Conservation (phyloP, 2,329 filamentous ascomycete species). For the Rhexocercosporidium sp. region DNA sequence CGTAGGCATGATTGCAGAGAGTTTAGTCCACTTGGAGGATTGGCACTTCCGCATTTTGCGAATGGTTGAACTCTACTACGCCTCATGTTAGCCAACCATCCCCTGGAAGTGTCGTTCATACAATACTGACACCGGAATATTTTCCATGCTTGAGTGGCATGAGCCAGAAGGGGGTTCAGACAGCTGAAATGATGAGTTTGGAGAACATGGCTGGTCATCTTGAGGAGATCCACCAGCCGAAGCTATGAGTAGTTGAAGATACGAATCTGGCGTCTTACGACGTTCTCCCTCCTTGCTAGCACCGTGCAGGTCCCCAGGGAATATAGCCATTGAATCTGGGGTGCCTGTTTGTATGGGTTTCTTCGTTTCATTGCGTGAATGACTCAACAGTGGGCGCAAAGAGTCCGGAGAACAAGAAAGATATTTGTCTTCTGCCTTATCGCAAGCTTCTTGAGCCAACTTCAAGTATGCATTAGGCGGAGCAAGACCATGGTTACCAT, state of each 20-base stretch:
- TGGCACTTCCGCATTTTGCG: too few species aligned
- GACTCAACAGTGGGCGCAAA: background rate
- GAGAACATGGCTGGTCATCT: background rate
- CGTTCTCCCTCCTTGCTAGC: background rate
- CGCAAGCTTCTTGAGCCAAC: background rate
- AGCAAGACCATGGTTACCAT: too few species aligned
- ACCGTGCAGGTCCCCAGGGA: background rate
- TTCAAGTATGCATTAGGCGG: background rate
- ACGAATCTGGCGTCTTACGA: slow-evolving; percentile 27
- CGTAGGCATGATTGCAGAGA: background rate
- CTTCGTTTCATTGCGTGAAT: background rate
- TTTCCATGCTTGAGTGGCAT: background rate
- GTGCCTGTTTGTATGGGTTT: background rate
- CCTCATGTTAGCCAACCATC: background rate
- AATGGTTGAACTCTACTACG: background rate
- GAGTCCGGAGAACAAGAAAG: background rate
- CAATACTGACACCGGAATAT: background rate
- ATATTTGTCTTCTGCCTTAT: background rate
- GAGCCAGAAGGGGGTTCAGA: background rate
- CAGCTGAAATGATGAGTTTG: background rate
- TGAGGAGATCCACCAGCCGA: slow-evolving; percentile 12
- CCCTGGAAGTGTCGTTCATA: background rate
- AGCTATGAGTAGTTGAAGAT: slow-evolving; percentile 29
- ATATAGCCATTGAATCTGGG: background rate
- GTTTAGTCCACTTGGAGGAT: background rate